Base-by-base conservation (phyloP, 2,329 filamentous ascomycete species). In the Grosmannia clavigera region DNA sequence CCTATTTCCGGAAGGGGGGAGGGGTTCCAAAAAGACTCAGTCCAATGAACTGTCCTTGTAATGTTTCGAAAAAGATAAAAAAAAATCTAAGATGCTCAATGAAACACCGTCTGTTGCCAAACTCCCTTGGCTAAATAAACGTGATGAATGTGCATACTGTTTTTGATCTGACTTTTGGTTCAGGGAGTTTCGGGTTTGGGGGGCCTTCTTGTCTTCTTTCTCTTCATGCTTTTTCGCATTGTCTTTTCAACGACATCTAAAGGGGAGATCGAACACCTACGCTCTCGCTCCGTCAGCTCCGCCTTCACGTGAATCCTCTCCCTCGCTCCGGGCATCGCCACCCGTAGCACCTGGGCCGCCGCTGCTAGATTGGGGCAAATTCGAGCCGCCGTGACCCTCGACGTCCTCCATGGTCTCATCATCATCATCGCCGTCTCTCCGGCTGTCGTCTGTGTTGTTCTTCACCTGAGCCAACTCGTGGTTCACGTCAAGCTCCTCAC, bases 241-340 rank as follows among this genome's bases (percentile, higher is more conserved):
- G 31, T 1, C 46, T 38, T 25, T 33, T 58, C 43, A 50, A 25
- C 25, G 52, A 46, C 7, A 5, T 54, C 59, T 52, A 65, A 66
- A 66, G 66, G 65, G 65, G 65, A 68, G 64, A 72, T 25, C 16
- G 75, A 71, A 74, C 72, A 99, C 95, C 92, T 97, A 99, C 94
- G 92, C 94, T 96, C 94, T 85, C 76, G 90, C 95, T 70, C 95
- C 94, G 75, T 97, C 94, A 67, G 90, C 90, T 71, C 95, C 94
- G 62, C 92, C 94, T 74, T 96, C 91, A 76, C 95, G 82, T 65
- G 92, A 84, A 66, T 84, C 85, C 72, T 90, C 85, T 61, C 94
- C 94, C 73, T 97, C 94, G 73, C 95, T 86, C 73, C 92, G 84
- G 67, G 96, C 77, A 71, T 99, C 92, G 64, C 92, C 92, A 60